Conservation (phyloP, 306 rosid genomes). For the Gynostemma pentaphyllum region DNA sequence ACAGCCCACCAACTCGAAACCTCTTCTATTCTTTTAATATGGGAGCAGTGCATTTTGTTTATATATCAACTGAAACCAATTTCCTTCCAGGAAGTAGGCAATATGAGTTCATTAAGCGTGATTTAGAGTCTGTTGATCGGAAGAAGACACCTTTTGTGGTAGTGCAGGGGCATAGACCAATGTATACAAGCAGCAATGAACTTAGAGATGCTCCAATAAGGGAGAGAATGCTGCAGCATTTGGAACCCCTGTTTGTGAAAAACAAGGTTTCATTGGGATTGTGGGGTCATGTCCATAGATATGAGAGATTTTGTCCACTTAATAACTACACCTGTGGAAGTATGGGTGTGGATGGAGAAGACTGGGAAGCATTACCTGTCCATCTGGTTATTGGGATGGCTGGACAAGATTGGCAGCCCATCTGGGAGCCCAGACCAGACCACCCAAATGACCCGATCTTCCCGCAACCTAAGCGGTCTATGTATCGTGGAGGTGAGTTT, state of each 20-base stretch:
- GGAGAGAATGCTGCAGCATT: conserved; percentile 54
- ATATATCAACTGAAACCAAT: conserved; percentile 80
- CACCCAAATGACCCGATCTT: conserved; percentile 55
- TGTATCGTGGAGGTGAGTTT: conserved; percentile 82
- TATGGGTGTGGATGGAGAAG: conserved; percentile 20
- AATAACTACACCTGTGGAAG: conserved; percentile 67
- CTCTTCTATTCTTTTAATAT: conserved; percentile 74
- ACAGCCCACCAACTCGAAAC: conserved; percentile 54
- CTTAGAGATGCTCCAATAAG: conserved; percentile 47
- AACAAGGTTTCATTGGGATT: conserved; percentile 70
- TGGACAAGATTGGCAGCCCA: conserved; percentile 83
- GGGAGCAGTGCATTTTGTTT: conserved; percentile 78
- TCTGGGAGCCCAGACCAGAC: conserved; percentile 61
- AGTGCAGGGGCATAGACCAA: conserved; percentile 85
- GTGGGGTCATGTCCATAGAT: conserved; percentile 94
- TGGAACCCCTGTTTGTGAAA: conserved; percentile 74
- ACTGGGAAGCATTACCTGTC: conserved; percentile 38
- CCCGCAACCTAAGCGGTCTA: conserved; percentile 64
- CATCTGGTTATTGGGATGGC: conserved; percentile 91
- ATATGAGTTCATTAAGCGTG: conserved; percentile 57
- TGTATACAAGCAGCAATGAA: conserved; percentile 84
- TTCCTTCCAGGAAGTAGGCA: conserved; percentile 67
- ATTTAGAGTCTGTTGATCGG: conserved; percentile 65
- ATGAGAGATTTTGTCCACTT: conserved; percentile 74
- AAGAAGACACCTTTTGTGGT: conserved; percentile 63